These are phyloP conservation scores for Pseudofabraea citricarpa DNA, from an alignment of 2,329 filamentous ascomycete genomes.

Conservation along the genomic window DNA sequence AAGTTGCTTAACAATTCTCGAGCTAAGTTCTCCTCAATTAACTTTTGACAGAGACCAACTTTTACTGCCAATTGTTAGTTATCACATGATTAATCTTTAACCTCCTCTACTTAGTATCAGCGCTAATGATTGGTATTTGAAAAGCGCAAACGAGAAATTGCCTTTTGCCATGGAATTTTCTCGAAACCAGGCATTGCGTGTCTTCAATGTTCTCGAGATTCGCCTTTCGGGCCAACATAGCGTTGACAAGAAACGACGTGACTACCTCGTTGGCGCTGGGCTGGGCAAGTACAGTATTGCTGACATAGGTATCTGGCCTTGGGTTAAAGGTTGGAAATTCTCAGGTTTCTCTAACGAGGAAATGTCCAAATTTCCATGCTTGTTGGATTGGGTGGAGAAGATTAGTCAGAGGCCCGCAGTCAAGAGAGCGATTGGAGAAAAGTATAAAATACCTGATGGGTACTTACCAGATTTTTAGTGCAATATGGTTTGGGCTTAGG, in stretches of 20 bases:
- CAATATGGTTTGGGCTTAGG: no score
- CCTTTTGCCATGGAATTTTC: slow-evolving; percentile 46
- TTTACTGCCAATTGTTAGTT: no score
- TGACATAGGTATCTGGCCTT: slow-evolving; percentile 48
- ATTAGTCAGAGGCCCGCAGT: slow-evolving; percentile 44
- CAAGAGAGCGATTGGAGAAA: not conserved
- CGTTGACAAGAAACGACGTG: slow-evolving; percentile 38
- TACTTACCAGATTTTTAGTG: no score
- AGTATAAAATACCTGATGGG: no score
- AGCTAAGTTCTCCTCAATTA: no score
- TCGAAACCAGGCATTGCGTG: slow-evolving; percentile 44
- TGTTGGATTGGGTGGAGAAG: slow-evolving; percentile 48
- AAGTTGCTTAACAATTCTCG: no score
- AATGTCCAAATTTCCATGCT: slow-evolving; percentile 42
- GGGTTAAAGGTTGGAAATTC: slow-evolving; percentile 40
- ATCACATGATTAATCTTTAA: no score
- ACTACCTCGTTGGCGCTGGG: slow-evolving; percentile 48
- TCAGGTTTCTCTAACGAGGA: slow-evolving; percentile 41
- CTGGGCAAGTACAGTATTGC: slow-evolving; percentile 50
- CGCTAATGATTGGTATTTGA: no score
- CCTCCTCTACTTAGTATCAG: no score
- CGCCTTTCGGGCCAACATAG: slow-evolving; percentile 46
- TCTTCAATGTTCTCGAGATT: slow-evolving; percentile 51
- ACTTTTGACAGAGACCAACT: no score
- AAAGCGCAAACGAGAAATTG: no score